A percentile compares a stretch with the other conserved stretches of the same genome.
These are phyloP conservation scores for Boletus coccyginus DNA, from an alignment of 768 basidiomycete genomes.

Conservation along the genomic window DNA sequence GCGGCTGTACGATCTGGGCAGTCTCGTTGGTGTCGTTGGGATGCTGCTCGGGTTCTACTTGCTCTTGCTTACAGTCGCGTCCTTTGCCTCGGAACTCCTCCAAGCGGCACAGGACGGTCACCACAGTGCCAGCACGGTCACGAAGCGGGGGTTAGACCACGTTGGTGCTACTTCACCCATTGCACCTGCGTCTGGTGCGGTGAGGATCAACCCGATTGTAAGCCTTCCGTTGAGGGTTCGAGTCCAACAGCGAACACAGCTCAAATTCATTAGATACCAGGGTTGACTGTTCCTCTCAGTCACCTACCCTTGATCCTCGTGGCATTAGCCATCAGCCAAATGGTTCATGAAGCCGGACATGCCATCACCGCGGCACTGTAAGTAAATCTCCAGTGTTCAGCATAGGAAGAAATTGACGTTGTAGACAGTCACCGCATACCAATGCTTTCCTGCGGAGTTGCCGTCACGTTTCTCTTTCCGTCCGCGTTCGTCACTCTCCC, in stretches of 20 bases:
- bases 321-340: constrained; percentile 60
- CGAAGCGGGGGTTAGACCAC: constrained; percentile 15
- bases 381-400: constrained; percentile 23
- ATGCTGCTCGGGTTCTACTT: constrained; percentile 43
- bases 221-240: constrained; percentile 9
- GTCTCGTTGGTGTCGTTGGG: constrained; percentile 43
- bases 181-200: background rate
- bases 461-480: constrained; percentile 62
- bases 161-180: background rate
- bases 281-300: constrained; percentile 72
- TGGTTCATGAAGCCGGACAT: constrained; percentile 82
- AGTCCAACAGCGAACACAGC: background rate
- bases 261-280: constrained; percentile 60
- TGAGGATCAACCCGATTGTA: constrained; percentile 31
- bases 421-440: constrained; percentile 58
- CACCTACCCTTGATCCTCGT: constrained; percentile 66
- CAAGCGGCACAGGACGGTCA: background rate
- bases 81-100: constrained; percentile 19
- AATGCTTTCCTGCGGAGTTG: constrained; percentile 57
- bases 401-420: background rate
- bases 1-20: constrained; percentile 51
- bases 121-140: constrained; percentile 6
- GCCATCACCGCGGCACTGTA: constrained; percentile 73
- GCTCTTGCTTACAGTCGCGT: constrained; percentile 35
- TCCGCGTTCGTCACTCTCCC: constrained; percentile 74